Conservation (phyloP, 192 early-diverging fungal genomes). For the Dispira parvispora region DNA sequence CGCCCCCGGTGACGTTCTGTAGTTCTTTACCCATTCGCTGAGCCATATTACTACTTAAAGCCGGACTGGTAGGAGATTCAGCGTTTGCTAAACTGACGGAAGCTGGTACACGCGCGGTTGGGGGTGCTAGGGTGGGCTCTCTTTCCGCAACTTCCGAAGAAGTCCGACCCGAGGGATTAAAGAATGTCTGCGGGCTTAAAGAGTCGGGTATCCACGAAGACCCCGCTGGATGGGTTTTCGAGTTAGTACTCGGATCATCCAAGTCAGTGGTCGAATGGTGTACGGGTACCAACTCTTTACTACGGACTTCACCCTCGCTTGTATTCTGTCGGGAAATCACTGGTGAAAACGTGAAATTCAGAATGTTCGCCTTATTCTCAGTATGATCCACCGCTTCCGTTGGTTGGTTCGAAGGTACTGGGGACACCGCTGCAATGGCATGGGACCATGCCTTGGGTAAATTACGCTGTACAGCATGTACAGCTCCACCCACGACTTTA, state of each 20-base stretch:
- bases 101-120: too few species aligned
- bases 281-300: not conserved
- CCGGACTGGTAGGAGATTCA: too few species aligned
- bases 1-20: constrained; percentile 27
- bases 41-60: too few species aligned
- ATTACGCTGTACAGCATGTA: constrained; percentile 13
- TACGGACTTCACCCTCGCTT: not conserved
- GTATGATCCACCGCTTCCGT: not conserved
- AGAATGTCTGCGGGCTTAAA: too few species aligned
- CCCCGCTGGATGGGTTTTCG: too few species aligned
- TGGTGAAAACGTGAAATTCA: constrained; percentile 5
- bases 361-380: not conserved
- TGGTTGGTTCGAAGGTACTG: not conserved
- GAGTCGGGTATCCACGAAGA: too few species aligned
- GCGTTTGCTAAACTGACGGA: too few species aligned
- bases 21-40: constrained; percentile 24
- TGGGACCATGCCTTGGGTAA: constrained; percentile 8
- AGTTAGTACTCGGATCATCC: too few species aligned
- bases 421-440: not conserved
- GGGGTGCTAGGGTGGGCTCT: too few species aligned
- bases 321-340: not conserved
- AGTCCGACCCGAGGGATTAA: too few species aligned
- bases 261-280: not conserved
- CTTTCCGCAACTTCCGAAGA: too few species aligned
- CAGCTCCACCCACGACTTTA: constrained; percentile 11